Evolutionary conservation across 2,329 filamentous ascomycete genomes (phyloP).

Genomic region (Lecanicillium sp.): DNA sequence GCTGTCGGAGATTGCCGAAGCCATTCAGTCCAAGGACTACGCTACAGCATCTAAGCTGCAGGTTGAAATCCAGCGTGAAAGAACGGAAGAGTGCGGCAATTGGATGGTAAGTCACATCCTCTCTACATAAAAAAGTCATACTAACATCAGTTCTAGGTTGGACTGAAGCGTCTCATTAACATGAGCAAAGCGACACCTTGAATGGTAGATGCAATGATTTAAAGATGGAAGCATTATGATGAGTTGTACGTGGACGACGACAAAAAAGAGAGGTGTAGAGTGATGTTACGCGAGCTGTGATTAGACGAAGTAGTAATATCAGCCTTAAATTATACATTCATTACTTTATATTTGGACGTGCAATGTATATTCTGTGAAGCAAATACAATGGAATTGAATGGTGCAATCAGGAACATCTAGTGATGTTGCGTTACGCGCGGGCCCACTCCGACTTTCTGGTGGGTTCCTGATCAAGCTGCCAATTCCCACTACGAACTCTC

Average conservation of each 20-base stretch:
- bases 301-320: constrained; percentile 20
- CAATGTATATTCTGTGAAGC: too few species aligned
- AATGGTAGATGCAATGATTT: constrained; percentile 15
- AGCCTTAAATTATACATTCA: not conserved
- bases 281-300: not conserved
- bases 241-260: constrained; percentile 22
- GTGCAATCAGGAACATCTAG: too few species aligned
- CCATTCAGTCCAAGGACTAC: constrained; percentile 64
- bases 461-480: too few species aligned
- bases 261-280: constrained; percentile 21
- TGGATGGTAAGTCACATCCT: constrained; percentile 67
- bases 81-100: constrained; percentile 73
- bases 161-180: constrained; percentile 69
- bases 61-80: constrained; percentile 68
- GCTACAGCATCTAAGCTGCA: constrained; percentile 62
- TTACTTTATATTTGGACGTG: too few species aligned
- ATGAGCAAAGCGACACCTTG: constrained; percentile 72
- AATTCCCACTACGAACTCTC: too few species aligned
- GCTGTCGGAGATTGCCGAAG: constrained; percentile 57
- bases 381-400: too few species aligned
- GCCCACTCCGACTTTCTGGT: too few species aligned
- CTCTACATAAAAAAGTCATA: not conserved
- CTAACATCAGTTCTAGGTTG: constrained; percentile 52
- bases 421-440: too few species aligned
- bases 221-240: constrained; percentile 9